phyloP scores from a whole-genome alignment of 805 yeast species.

The Starmerella floricola region DNA sequence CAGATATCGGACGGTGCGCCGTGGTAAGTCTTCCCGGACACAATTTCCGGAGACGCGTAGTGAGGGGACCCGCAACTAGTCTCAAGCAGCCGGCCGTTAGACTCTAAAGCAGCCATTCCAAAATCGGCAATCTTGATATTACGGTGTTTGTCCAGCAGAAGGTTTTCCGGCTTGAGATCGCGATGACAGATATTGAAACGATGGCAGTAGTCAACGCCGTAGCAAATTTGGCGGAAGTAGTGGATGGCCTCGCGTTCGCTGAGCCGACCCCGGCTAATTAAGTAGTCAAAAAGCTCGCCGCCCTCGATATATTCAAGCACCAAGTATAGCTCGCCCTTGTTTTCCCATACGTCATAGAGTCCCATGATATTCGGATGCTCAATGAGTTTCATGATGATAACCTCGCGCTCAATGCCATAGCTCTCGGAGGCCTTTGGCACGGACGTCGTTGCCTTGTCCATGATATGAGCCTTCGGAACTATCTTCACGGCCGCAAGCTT shows the following conservation, averaged over 20 bases:
- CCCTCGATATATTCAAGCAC: constrained; percentile 94
- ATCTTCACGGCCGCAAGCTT: constrained; percentile 93
- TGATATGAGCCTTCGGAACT: constrained; percentile 70
- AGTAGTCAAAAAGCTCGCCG: constrained; percentile 86
- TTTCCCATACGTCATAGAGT: constrained; percentile 95
- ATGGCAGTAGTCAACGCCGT: constrained; percentile 75
- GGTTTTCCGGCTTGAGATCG: constrained; percentile 73
- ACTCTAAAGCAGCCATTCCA: constrained; percentile 97
- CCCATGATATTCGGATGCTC: constrained; percentile 91
- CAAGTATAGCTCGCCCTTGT: constrained; percentile 77
- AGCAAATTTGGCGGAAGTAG: constrained; percentile 76
- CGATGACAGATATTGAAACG: constrained; percentile 80
- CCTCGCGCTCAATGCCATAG: constrained; percentile 94
- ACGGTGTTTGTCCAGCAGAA: constrained; percentile 64
- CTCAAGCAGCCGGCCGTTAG: constrained; percentile 67
- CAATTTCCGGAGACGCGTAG: constrained; percentile 96
- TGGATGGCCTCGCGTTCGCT: constrained; percentile 82
- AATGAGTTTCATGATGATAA: constrained; percentile 88
- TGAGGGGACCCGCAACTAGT: constrained; percentile 98
- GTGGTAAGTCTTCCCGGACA: constrained; percentile 86
- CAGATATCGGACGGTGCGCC: constrained; percentile 96
- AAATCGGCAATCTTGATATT: constrained; percentile 95
- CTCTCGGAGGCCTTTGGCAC: constrained; percentile 33
- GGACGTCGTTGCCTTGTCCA: constrained; percentile 2
- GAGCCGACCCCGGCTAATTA: constrained; percentile 77